phyloP scores from a whole-genome alignment of 2,329 filamentous ascomycete genomes.

The Leptodontidium sp. region DNA sequence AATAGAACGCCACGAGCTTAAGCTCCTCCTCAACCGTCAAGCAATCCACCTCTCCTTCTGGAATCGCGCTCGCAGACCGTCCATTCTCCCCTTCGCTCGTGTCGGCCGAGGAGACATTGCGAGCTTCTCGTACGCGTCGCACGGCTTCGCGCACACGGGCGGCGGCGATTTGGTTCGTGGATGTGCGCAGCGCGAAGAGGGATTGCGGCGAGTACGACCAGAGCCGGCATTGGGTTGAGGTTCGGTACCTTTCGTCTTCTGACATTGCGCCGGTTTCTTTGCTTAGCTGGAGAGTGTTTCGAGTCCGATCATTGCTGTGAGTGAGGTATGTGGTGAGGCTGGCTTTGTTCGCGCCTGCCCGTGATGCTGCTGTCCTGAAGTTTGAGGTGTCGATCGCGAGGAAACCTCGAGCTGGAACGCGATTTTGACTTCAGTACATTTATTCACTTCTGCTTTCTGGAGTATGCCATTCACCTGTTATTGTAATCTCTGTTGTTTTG shows the following conservation, averaged over 20 bases:
- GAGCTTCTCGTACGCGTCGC: conserved; percentile 54
- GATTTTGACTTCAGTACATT: not conserved
- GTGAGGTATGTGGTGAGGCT: not conserved
- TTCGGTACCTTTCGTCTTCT: conserved; percentile 90
- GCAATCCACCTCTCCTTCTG: conserved; percentile 70
- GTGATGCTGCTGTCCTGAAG: conserved; percentile 15
- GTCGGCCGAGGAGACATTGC: conserved; percentile 45
- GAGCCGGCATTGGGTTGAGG: conserved; percentile 87
- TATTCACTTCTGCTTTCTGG: no score
- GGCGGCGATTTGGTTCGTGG: conserved; percentile 82
- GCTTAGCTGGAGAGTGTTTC: not conserved
- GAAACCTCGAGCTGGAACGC: not conserved
- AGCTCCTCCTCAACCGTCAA: conserved; percentile 85
- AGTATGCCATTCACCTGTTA: not conserved
- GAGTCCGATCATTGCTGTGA: not conserved
- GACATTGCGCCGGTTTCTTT: conserved; percentile 34
- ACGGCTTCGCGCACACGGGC: conserved; percentile 69
- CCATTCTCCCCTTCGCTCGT: conserved; percentile 47
- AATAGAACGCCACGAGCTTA: conserved; percentile 82
- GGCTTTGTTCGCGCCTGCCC: conserved; percentile 11
- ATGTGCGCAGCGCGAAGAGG: conserved; percentile 74
- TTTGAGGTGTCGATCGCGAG: conserved; percentile 11
- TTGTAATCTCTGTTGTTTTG: not conserved
- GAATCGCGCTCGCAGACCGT: conserved; percentile 37
- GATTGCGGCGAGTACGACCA: conserved; percentile 89